Conservation (phyloP, 306 rosid species). For the Canavalia ensiformis region DNA sequence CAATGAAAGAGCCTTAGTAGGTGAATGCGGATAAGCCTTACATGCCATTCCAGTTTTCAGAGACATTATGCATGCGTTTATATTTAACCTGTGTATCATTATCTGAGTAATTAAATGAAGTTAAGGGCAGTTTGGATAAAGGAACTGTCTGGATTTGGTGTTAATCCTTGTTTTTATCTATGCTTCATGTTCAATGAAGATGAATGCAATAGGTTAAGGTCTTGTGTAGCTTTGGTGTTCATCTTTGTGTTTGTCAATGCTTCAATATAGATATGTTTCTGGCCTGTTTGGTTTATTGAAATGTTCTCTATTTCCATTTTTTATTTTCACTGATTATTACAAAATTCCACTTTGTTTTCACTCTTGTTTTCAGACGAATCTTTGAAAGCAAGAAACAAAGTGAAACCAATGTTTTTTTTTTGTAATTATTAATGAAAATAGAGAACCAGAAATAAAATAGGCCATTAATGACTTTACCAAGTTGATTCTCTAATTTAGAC, state of each 20-base stretch:
- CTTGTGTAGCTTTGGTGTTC: constrained; percentile 18
- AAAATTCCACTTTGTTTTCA: neutral
- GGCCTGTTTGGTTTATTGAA: neutral
- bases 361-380: neutral
- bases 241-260: constrained; percentile 15
- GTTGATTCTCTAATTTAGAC: constrained; percentile 20
- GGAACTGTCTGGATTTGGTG: neutral
- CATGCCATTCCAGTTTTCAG: neutral
- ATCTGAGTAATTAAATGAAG: constrained; percentile 19
- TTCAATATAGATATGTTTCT: neutral
- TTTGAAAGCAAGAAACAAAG: neutral
- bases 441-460: neutral
- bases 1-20: neutral
- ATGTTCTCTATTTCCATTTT: neutral
- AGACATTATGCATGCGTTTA: neutral
- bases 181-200: constrained; percentile 25
- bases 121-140: neutral
- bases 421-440: neutral
- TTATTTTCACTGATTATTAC: neutral
- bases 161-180: constrained; percentile 3
- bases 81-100: constrained; percentile 8
- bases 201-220: neutral
- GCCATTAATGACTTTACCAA: neutral
- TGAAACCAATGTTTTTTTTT: neutral
- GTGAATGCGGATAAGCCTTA: constrained; percentile 4